These are phyloP conservation scores for Microascus cirrosus DNA, from an alignment of 2,329 filamentous ascomycete genomes.

Conservation along the genomic window DNA sequence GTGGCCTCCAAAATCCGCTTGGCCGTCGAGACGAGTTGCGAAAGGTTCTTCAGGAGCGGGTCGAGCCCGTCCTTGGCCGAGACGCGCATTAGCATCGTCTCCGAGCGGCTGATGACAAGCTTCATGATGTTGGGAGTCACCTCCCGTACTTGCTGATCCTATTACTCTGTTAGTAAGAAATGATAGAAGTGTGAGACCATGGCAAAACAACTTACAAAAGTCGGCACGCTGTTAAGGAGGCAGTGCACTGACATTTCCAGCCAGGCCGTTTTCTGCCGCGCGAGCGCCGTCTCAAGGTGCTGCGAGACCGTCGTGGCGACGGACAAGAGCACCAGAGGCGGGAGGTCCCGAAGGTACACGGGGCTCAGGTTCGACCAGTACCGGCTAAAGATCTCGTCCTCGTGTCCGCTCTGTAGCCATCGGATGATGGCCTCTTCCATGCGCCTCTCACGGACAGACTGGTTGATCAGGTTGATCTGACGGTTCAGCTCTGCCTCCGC, in stretches of 20 bases:
- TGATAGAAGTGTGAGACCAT: not conserved
- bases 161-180: slow-evolving; percentile 3
- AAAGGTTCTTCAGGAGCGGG: slow-evolving; percentile 34
- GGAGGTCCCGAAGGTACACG: slow-evolving; percentile 39
- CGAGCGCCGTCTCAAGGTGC: slow-evolving; percentile 37
- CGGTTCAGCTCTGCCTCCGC: slow-evolving; percentile 39
- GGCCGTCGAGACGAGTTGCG: slow-evolving; percentile 25
- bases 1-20: slow-evolving; percentile 17
- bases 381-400: slow-evolving; percentile 50
- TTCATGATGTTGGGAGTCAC: slow-evolving; percentile 47
- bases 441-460: slow-evolving; percentile 48
- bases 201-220: slow-evolving; percentile 33
- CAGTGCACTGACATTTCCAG: slow-evolving; percentile 47
- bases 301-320: slow-evolving; percentile 53
- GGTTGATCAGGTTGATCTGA: slow-evolving; percentile 47
- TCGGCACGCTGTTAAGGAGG: slow-evolving; percentile 34
- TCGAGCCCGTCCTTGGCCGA: slow-evolving; percentile 34
- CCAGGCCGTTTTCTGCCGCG: slow-evolving; percentile 48
- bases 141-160: slow-evolving; percentile 43
- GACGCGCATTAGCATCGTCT: slow-evolving; percentile 40
- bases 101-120: slow-evolving; percentile 38
- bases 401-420: slow-evolving; percentile 54
- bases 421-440: slow-evolving; percentile 53
- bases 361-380: slow-evolving; percentile 20
- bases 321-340: slow-evolving; percentile 51